Base-by-base conservation (phyloP, 2,329 filamentous ascomycete genomes). In the Alternaria rosae region DNA sequence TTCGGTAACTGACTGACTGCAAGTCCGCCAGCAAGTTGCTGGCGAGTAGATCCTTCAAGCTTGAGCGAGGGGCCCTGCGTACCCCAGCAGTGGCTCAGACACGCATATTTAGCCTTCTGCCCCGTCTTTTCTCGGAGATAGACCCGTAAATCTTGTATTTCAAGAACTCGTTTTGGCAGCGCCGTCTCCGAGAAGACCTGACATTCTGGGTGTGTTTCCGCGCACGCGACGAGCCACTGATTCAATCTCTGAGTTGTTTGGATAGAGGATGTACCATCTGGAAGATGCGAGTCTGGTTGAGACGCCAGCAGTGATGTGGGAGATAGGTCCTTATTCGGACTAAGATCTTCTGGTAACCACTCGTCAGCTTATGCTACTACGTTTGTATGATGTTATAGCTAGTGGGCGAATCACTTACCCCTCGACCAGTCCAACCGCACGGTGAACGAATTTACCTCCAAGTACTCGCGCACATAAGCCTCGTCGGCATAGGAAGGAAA, bases 391-490 rank as follows among this genome's bases (percentile, higher is more conserved):
- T 9, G n/a, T n/a, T n/a, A 8, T 35, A 15, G 32, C 15, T 9
- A n/a, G 32, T n/a, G 7, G 32, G 1, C 13, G n/a, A 4, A 35
- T n/a, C 8, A n/a, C 32, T n/a, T 35, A 35, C 32, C 32, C 15
- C 32, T n/a, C 32, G 32, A 35, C 32, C 32, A 35, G 15, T 35
- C 32, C 32, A 35, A 9, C 32, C 15, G 15, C 32, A 35, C 32
- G 8, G 0, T 0, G 4, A 35, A 1, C 4, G 13, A 4, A 8
- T 10, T n/a, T n/a, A n/a, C 4, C 4, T 35, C 7, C 7, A 35
- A 35, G 7, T 35, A 35, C 32, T 35, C 0, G 15, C 32, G 8
- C n/a, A 35, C 6, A 35, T 5, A 4, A 0, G 15, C 15, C 32
- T 35, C 32, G 3, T 4, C 32, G 2, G 15, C 4, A 35, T 35